Conservation (phyloP, 305 asterid species). For the Rubia balearica region DNA sequence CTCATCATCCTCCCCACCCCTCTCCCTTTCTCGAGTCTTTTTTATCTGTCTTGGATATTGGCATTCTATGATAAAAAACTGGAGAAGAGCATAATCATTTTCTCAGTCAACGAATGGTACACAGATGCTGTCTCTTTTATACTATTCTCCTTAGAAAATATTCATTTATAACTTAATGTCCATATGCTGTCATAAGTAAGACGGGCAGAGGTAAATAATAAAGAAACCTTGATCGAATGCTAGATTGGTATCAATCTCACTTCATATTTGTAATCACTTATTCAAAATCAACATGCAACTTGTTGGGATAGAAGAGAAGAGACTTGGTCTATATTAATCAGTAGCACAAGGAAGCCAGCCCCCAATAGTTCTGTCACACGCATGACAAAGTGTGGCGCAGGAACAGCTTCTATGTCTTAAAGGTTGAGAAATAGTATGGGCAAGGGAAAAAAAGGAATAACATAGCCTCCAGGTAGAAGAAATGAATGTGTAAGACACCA, state of each 20-base stretch:
- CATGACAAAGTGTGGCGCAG: not conserved
- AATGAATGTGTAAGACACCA: not conserved
- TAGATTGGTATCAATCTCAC: not conserved
- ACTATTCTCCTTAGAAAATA: conserved; percentile 1
- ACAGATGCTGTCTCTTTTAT: not conserved
- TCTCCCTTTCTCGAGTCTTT: not conserved
- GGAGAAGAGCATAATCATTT: not conserved
- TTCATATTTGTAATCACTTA: not conserved
- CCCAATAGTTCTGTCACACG: not conserved
- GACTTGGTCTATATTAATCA: too few relatives aligned
- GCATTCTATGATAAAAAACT: not conserved
- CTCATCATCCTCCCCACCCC: not conserved
- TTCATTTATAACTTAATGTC: not conserved
- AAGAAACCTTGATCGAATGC: not conserved
- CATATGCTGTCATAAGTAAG: not conserved
- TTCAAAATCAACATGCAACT: not conserved
- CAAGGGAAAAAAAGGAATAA: not conserved
- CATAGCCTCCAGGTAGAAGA: not conserved
- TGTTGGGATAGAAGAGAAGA: too few relatives aligned
- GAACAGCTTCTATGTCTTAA: not conserved
- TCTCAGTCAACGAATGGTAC: not conserved
- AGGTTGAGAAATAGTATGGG: not conserved
- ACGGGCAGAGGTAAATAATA: not conserved
- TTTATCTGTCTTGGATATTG: not conserved
- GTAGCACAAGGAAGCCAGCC: not conserved